phyloP scores from a whole-genome alignment of 108 stramenopile genomes.

The Epithemia pelagica region DNA sequence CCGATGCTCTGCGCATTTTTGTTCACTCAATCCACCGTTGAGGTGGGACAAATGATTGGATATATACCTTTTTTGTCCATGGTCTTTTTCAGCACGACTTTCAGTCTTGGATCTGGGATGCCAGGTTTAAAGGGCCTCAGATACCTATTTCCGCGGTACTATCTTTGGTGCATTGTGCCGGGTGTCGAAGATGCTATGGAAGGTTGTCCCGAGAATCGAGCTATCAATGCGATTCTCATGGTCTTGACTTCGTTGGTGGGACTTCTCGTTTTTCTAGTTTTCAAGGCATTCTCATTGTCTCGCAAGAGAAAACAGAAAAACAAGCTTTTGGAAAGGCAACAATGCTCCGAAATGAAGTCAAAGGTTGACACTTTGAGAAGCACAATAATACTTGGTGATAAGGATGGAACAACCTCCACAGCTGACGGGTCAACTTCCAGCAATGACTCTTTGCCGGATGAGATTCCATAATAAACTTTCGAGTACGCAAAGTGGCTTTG shows the following conservation, averaged over 20 bases:
- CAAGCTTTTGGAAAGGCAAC: not conserved
- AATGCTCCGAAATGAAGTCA: no score
- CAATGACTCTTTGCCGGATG: no score
- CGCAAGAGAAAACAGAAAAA: not conserved
- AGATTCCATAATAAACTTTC: no score
- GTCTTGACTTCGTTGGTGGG: conserved; percentile 37
- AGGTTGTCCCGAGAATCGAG: conserved; percentile 41
- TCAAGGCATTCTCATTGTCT: not conserved
- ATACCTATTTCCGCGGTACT: conserved; percentile 52
- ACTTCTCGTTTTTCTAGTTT: conserved; percentile 27
- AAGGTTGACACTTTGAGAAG: no score
- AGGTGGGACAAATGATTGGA: conserved; percentile 48
- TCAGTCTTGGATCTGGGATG: conserved; percentile 51
- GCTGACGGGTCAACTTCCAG: no score
- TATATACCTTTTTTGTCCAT: conserved; percentile 49
- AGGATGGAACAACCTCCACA: no score
- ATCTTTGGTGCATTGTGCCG: conserved; percentile 63
- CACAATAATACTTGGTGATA: no score
- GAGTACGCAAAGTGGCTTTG: no score
- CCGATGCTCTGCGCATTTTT: conserved; percentile 43
- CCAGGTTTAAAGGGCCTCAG: conserved; percentile 41
- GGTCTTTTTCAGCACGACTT: conserved; percentile 66
- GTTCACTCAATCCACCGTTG: conserved; percentile 40
- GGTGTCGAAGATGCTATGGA: conserved; percentile 49
- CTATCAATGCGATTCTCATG: conserved; percentile 25